Evolutionary conservation across 441 rosid genomes (phyloP), one percentile per base, ranked within the genome.

Genomic region (Mallotus japonicus): DNA sequence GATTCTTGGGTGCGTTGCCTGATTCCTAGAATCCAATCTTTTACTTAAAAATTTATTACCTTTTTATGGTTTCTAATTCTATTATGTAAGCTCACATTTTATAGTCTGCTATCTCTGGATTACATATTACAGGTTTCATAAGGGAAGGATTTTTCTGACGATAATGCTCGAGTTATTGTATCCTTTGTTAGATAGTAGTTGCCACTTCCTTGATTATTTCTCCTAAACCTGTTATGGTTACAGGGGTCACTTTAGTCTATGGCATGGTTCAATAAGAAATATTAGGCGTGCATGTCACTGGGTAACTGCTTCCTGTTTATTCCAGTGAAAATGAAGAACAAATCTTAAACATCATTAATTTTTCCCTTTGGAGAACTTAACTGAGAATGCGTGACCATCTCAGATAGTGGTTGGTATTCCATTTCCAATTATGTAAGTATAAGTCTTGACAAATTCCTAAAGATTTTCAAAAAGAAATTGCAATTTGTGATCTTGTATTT

Each of bases 381-480:
- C 73, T 81, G 84, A 78, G 74, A 73, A 63, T 67, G 75, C 89
- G 87, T 90, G 84, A 91, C 87, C 74, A 47, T 79, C 73, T 49
- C 84, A 96, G 98, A 92, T 96, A 77, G 85, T 89, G 73, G 90
- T 96, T 80, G 99, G 99, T 79, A 92, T 96, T 79, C 99, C 99
- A 68, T 96, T 93, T 83, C 99, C 99, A 74, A 96, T 92, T 82
- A 75, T 87, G 99, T 96, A 84, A 82, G 97, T 68, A 51, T 62
- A 75, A 37, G 40, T 37, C 40, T 80, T 69, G 51, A 37, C 65
- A 75, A 56, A 4, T 32, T 65, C 62, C 32, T 11, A 32, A 70
- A 55, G 53, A 14, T 69, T 73, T 42, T 54, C 15, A 37, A 16
- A 32, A 15, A 22, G 40, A 65, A 54, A 75, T 22, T 56, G 9